A percentile compares a stretch with the other conserved stretches of the same genome.
These are phyloP conservation scores for Radiomyces spectabilis DNA, from an alignment of 192 early-diverging fungal species.

Conservation along the genomic window DNA sequence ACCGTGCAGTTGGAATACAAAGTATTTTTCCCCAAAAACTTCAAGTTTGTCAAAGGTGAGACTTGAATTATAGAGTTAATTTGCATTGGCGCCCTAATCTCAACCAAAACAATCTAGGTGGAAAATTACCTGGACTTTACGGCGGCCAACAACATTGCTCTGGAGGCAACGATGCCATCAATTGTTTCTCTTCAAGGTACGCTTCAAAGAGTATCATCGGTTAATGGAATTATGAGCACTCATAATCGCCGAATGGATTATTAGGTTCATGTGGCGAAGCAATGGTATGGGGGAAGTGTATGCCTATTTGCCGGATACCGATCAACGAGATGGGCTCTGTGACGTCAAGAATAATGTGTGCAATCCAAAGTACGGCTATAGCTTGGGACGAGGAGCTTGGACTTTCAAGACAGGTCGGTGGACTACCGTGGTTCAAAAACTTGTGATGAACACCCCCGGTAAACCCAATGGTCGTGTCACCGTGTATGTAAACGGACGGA, in stretches of 20 bases:
- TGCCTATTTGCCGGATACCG: conserved; percentile 26
- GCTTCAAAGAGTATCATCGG: background rate
- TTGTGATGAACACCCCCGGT: conserved; percentile 22
- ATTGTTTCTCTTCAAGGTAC: conserved; percentile 49
- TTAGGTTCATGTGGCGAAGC: conserved; percentile 39
- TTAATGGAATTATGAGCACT: background rate
- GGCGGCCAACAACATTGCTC: conserved; percentile 39
- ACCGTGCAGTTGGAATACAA: conserved; percentile 17
- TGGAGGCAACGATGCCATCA: conserved; percentile 36
- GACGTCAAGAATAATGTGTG: conserved; percentile 31
- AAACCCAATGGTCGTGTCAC: conserved; percentile 8
- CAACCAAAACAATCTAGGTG: conserved; percentile 19
- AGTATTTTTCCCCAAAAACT: conserved; percentile 38
- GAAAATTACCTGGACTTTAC: conserved; percentile 54
- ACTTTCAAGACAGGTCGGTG: conserved; percentile 34
- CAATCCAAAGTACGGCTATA: conserved; percentile 41
- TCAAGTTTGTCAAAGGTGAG: conserved; percentile 42
- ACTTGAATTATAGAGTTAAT: background rate
- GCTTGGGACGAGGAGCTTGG: conserved; percentile 44
- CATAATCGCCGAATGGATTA: background rate
- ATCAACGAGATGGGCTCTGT: conserved; percentile 22
- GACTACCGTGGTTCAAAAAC: conserved; percentile 33
- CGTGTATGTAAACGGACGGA: conserved; percentile 12
- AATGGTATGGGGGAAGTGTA: conserved; percentile 47
- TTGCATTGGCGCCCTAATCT: background rate